A percentile compares a stretch with the other conserved stretches of the same genome.
phyloP scores from a whole-genome alignment of 169 alveolate species.

The Blepharisma undulans region DNA sequence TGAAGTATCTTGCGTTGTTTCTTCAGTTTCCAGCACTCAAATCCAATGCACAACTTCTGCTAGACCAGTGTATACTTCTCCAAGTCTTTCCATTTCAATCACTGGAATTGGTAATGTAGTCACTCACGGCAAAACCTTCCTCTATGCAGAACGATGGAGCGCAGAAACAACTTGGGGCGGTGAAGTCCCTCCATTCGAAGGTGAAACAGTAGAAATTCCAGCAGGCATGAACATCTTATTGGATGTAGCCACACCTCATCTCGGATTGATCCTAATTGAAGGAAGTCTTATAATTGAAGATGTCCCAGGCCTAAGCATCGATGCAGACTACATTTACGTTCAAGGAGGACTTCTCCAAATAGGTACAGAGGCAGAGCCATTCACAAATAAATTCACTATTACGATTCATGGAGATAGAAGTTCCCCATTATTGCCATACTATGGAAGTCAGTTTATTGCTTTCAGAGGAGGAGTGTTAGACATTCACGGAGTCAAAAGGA shows the following conservation, averaged over 20 bases:
- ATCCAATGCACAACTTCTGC: slow-evolving; percentile 20
- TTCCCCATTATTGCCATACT: slow-evolving; percentile 56
- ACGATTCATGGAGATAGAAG: slow-evolving; percentile 67
- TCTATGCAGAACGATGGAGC: slow-evolving; percentile 56
- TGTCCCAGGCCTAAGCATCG: slow-evolving; percentile 54
- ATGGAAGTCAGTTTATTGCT: slow-evolving; percentile 71
- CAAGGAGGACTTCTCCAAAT: slow-evolving; percentile 58
- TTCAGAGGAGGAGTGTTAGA: slow-evolving; percentile 59
- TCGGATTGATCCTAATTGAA: slow-evolving; percentile 62
- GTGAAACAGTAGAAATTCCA: slow-evolving; percentile 73
- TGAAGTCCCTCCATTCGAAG: slow-evolving; percentile 72
- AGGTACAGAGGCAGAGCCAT: slow-evolving; percentile 67
- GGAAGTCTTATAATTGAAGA: slow-evolving; percentile 61
- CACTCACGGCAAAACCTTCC: slow-evolving; percentile 21
- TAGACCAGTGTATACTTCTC: not conserved
- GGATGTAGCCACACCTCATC: slow-evolving; percentile 58
- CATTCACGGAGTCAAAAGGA: slow-evolving; percentile 63
- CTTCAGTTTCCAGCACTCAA: slow-evolving; percentile 43
- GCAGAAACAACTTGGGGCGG: slow-evolving; percentile 78
- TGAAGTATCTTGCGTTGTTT: not conserved
- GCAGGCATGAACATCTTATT: slow-evolving; percentile 69
- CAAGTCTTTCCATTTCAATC: not conserved
- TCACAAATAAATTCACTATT: slow-evolving; percentile 55
- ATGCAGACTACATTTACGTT: slow-evolving; percentile 69
- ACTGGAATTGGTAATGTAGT: slow-evolving; percentile 11